These are phyloP conservation scores for Dryas integrifolia DNA, from an alignment of 331 rosid species.

Conservation along the genomic window DNA sequence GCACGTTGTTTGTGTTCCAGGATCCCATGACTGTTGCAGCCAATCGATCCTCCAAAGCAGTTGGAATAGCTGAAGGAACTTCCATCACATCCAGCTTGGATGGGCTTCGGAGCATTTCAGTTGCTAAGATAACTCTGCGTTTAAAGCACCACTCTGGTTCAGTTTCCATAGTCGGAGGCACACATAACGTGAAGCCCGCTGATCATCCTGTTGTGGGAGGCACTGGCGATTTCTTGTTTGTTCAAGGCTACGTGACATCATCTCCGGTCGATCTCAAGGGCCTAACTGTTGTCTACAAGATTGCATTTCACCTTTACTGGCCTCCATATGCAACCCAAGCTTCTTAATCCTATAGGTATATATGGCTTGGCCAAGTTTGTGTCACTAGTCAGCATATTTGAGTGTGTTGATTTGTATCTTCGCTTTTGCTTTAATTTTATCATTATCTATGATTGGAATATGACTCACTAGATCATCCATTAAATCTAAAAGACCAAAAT, in stretches of 20 bases:
- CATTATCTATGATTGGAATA: background rate
- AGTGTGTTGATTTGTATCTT: background rate
- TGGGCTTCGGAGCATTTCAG: slow-evolving; percentile 57
- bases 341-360: slow-evolving; percentile 10
- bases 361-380: too few relatives aligned
- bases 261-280: slow-evolving; percentile 52
- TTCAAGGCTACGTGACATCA: slow-evolving; percentile 64
- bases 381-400: too few relatives aligned
- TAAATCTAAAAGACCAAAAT: too few relatives aligned
- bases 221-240: slow-evolving; percentile 69
- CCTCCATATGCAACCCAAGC: slow-evolving; percentile 61
- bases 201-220: slow-evolving; percentile 79
- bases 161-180: slow-evolving; percentile 58
- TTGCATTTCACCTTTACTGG: slow-evolving; percentile 72
- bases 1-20: slow-evolving; percentile 59
- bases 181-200: slow-evolving; percentile 43
- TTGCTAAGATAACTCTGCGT: slow-evolving; percentile 56
- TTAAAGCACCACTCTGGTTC: slow-evolving; percentile 56
- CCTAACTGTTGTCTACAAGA: slow-evolving; percentile 48
- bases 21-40: slow-evolving; percentile 55
- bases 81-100: slow-evolving; percentile 63
- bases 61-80: slow-evolving; percentile 65
- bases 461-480: background rate
- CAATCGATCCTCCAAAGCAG: slow-evolving; percentile 46
- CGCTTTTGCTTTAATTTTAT: background rate